These are phyloP conservation scores for Liriodendron chinense DNA, from an alignment of 164 flowering plant species.

Conservation along the genomic window DNA sequence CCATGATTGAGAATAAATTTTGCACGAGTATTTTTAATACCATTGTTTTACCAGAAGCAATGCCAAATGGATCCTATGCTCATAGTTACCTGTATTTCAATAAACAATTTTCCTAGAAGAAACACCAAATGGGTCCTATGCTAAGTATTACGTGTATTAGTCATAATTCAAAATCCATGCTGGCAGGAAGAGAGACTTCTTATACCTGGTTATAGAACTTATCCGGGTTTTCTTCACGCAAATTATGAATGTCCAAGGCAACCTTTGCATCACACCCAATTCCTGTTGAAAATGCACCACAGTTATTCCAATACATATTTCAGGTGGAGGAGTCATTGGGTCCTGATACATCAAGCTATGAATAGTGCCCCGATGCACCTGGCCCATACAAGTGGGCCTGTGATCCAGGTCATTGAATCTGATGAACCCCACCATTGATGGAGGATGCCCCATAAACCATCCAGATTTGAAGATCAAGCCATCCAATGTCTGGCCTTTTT, in stretches of 20 bases:
- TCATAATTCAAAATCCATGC: not conserved
- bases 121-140: no score
- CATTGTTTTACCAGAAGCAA: not conserved
- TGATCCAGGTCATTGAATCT: not conserved
- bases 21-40: not conserved
- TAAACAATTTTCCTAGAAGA: no score
- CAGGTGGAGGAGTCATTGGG: not conserved
- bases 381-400: not conserved
- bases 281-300: slow-evolving; percentile 19
- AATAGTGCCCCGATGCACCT: not conserved
- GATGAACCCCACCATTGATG: not conserved
- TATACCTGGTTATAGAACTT: slow-evolving; percentile 94
- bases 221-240: slow-evolving; percentile 98
- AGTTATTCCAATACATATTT: not conserved
- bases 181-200: not conserved
- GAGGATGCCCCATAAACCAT: not conserved
- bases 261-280: slow-evolving; percentile 98
- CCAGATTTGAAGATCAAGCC: no score
- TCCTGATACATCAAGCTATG: not conserved
- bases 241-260: slow-evolving; percentile 90
- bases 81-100: no score
- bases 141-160: no score
- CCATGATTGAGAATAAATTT: no score
- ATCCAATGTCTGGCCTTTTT: not conserved
- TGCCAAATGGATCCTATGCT: not conserved